Evolutionary conservation across 176 grass and related monocot species (phyloP).

Genomic region (Chloris gayana): DNA sequence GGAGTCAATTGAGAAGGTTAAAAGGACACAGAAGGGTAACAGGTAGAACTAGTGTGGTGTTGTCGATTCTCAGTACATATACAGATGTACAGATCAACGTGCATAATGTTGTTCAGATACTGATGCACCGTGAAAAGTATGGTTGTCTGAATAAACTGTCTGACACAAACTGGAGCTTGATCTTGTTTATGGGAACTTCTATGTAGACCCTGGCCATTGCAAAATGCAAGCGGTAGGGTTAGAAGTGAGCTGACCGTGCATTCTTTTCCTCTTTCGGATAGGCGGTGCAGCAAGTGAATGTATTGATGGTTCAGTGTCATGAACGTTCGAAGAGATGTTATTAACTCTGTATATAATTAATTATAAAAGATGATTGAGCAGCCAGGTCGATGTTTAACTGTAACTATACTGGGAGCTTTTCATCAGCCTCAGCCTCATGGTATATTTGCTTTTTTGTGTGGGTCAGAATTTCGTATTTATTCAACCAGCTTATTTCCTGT

Average conservation of each 20-base stretch:
- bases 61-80: constrained; percentile 10
- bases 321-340: not conserved
- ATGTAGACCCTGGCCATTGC: too few species aligned
- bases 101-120: constrained; percentile 4
- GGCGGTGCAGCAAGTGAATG: not conserved
- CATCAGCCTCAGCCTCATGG: not conserved
- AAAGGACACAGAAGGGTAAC: constrained; percentile 39
- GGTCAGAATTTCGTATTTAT: not conserved
- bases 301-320: not conserved
- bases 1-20: constrained; percentile 61
- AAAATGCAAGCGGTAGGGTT: not conserved
- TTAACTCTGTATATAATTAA: not conserved
- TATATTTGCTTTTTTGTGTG: not conserved
- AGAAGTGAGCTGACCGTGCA: not conserved
- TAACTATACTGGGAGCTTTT: not conserved
- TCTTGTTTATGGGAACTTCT: not conserved
- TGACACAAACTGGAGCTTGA: not conserved
- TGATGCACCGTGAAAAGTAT: not conserved
- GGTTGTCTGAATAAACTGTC: not conserved
- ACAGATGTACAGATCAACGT: not conserved
- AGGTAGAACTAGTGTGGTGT: constrained; percentile 17
- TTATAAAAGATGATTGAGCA: not conserved
- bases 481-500: not conserved
- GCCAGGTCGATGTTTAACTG: not conserved
- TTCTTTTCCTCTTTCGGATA: not conserved